Base-by-base conservation (phyloP, 345 rosid species). In the Heritiera fomes region DNA sequence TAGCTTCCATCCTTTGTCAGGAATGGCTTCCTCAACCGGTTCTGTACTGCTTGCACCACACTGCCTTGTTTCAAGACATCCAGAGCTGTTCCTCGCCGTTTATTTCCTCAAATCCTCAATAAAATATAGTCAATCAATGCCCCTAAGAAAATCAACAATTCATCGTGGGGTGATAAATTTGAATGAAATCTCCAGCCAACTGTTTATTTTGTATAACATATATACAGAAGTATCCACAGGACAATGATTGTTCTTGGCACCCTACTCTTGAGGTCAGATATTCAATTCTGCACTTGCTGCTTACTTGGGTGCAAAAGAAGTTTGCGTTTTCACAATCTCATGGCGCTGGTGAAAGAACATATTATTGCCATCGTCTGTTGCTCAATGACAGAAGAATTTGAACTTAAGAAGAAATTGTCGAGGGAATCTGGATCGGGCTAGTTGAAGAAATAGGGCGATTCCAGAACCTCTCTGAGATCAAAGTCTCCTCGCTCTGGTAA, bases 361-460 rank as follows among this genome's bases (percentile, higher is more conserved):
- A 77, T 75, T 40, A 72, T 28, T 58, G 71, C 20, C 61, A 50
- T 68, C 63, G 50, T 11, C 75, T 41, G 40, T 34, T 43, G 70
- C 56, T 34, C 71, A 34, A 62, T 43, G 59, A 50, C 77, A 32
- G 23, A 53, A 18, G 40, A 30, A 38, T 4, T 47, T 49, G 64
- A 77, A n/a, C 43, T 73, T 56, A 23, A 6, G 43, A 75, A 17
- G 43, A 8, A 58, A 67, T 17, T 38, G 34, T 38, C 72, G 46
- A 47, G 71, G 38, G 52, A 32, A 63, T 62, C 64, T 79, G 71
- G 58, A 49, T 75, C 79, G 41, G 73, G 80, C 88, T 84, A 97
- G 89, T 97, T 97, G 89, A 97, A 97, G 91, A 97, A 97, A 84
- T 94, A 97, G 43, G 95, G 84, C 28, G 99, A 92, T 71, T 85